Conservation (phyloP, 2,329 filamentous ascomycete genomes). For the Calonectria fujianensis region DNA sequence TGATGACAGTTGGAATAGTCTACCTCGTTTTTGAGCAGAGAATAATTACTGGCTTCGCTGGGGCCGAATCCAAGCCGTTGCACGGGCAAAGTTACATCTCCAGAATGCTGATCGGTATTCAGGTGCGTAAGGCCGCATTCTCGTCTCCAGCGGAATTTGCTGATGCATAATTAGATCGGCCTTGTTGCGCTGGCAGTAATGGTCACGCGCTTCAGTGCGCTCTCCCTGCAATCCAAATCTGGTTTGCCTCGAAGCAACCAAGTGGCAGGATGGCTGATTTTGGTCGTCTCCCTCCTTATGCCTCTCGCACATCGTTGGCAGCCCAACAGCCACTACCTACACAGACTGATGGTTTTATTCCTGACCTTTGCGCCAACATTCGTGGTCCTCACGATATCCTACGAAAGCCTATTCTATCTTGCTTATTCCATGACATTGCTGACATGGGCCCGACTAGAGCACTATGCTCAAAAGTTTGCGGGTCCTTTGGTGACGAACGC, state of each 20-base stretch:
- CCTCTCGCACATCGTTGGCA: neutral
- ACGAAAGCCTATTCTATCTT: neutral
- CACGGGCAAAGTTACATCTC: neutral
- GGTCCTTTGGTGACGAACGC: neutral
- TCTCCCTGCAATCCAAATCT: neutral
- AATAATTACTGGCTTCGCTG: neutral
- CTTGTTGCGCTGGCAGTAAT: neutral
- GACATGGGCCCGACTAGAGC: neutral
- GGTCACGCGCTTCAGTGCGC: neutral
- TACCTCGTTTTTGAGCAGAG: neutral
- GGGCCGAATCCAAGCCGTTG: neutral
- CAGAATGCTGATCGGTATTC: neutral
- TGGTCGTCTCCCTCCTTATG: neutral
- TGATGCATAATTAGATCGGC: neutral
- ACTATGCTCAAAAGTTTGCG: neutral
- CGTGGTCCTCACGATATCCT: slow-evolving; percentile 1
- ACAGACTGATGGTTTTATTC: neutral
- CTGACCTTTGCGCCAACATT: slow-evolving; percentile 10
- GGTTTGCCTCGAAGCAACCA: slow-evolving; percentile 3
- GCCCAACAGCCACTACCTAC: neutral
- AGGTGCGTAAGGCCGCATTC: neutral
- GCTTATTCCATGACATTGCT: neutral
- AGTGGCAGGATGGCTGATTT: neutral
- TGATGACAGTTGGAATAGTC: neutral
- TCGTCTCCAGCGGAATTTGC: no score